Percentiles rank a stretch among this genome's conserved stretches.
Conservation (phyloP, 2,329 filamentous ascomycete genomes). For the Fusarium sororula region DNA sequence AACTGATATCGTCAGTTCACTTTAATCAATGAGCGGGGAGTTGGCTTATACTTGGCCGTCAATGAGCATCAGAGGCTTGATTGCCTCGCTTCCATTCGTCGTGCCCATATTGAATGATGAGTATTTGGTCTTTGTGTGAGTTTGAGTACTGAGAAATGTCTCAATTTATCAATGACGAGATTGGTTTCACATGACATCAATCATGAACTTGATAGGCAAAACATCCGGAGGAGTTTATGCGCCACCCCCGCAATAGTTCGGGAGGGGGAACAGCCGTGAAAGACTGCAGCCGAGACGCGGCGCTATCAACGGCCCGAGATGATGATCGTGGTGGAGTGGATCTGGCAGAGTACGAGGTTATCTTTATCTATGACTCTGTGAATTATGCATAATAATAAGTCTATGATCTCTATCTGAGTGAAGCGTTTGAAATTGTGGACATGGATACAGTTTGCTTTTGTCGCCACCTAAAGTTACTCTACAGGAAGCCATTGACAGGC, state of each 20-base stretch:
- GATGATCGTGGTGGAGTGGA: neutral
- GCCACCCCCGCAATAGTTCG: neutral
- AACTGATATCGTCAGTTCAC: constrained; percentile 8
- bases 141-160: neutral
- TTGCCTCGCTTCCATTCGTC: neutral
- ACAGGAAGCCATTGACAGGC: constrained; percentile 24
- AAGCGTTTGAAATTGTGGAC: fast-evolving
- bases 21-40: neutral
- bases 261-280: neutral
- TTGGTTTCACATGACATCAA: constrained; percentile 10
- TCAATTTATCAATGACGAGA: neutral
- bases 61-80: constrained; percentile 26
- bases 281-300: neutral
- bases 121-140: neutral
- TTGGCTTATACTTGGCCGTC: constrained; percentile 15
- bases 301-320: neutral
- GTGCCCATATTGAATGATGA: neutral
- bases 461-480: neutral
- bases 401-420: neutral
- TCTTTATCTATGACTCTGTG: neutral
- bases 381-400: neutral
- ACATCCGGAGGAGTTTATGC: neutral
- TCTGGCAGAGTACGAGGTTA: neutral
- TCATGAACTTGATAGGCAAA: neutral
- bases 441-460: no score